phyloP scores from a whole-genome alignment of 2,329 filamentous ascomycete species.

The Apiospora saccharicola region DNA sequence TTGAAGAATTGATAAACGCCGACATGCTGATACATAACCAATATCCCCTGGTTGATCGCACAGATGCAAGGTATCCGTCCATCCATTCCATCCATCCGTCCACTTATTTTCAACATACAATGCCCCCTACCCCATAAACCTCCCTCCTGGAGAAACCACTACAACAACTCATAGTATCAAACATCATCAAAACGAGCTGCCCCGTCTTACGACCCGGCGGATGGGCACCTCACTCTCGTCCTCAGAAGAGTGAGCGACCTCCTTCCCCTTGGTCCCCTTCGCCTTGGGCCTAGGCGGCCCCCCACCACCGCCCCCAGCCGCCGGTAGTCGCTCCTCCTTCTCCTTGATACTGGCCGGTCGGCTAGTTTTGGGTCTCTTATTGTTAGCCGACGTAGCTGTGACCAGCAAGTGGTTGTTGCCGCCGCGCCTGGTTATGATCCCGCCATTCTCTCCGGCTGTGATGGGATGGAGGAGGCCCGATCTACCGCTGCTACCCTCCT shows the following conservation, averaged over 20 bases:
- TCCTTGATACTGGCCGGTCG: constrained; percentile 52
- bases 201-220: constrained; percentile 42
- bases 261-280: constrained; percentile 59
- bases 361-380: constrained; percentile 35
- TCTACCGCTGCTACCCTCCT: constrained; percentile 40
- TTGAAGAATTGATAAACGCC: constrained; percentile 6
- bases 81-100: neutral
- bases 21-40: constrained; percentile 15
- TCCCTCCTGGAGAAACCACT: neutral
- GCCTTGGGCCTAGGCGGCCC: constrained; percentile 33
- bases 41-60: neutral
- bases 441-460: neutral
- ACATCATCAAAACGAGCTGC: constrained; percentile 50
- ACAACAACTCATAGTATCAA: neutral
- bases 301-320: constrained; percentile 24
- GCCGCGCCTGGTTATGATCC: neutral
- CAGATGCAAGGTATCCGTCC: constrained; percentile 22
- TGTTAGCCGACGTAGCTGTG: neutral
- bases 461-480: neutral
- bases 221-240: constrained; percentile 43
- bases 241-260: constrained; percentile 47
- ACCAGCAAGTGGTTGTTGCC: neutral
- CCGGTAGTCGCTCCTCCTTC: constrained; percentile 48
- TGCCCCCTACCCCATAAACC: neutral
- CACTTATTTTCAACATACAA: neutral